Percentiles rank a stretch among this genome's conserved stretches.
Evolutionary conservation across 768 basidiomycete species (phyloP).

Genomic region (Naganishia kalamii): DNA sequence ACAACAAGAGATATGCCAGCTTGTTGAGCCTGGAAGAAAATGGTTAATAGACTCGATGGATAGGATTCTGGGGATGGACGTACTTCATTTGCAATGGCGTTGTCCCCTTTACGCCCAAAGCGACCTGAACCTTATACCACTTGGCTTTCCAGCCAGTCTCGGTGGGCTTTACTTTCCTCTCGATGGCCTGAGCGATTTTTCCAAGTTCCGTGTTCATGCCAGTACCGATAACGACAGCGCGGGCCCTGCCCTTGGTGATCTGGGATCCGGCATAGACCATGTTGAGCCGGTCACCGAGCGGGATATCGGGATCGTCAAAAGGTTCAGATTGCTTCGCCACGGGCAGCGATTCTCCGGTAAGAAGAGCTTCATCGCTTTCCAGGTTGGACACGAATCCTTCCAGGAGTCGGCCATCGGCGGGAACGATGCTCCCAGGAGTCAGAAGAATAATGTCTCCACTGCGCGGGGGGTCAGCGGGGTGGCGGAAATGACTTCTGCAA

Average conservation of each 20-base stretch:
- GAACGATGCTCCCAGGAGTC: slow-evolving; percentile 49
- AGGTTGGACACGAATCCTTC: slow-evolving; percentile 48
- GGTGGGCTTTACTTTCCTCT: slow-evolving; percentile 21
- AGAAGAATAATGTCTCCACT: slow-evolving; percentile 50
- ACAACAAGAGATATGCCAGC: slow-evolving; percentile 46
- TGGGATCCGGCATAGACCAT: slow-evolving; percentile 49
- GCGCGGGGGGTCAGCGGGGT: background rate
- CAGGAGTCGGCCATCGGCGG: slow-evolving; percentile 51
- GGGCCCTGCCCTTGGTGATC: slow-evolving; percentile 54
- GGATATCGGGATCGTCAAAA: slow-evolving; percentile 21
- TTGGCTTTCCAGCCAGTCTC: slow-evolving; percentile 20
- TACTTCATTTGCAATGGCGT: slow-evolving; percentile 51
- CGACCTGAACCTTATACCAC: slow-evolving; percentile 21
- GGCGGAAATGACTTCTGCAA: background rate
- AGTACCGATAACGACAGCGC: slow-evolving; percentile 52
- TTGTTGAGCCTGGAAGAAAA: slow-evolving; percentile 36
- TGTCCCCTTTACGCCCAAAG: slow-evolving; percentile 47
- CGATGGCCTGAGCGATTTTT: slow-evolving; percentile 39
- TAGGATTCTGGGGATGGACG: no score
- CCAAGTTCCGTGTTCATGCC: slow-evolving; percentile 56
- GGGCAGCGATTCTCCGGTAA: slow-evolving; percentile 56
- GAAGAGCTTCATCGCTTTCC: slow-evolving; percentile 54
- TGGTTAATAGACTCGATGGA: background rate
- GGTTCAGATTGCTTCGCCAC: slow-evolving; percentile 48
- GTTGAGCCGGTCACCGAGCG: slow-evolving; percentile 26